Evolutionary conservation across 768 basidiomycete species (phyloP).

Genomic region (Daedaleopsis nitida): DNA sequence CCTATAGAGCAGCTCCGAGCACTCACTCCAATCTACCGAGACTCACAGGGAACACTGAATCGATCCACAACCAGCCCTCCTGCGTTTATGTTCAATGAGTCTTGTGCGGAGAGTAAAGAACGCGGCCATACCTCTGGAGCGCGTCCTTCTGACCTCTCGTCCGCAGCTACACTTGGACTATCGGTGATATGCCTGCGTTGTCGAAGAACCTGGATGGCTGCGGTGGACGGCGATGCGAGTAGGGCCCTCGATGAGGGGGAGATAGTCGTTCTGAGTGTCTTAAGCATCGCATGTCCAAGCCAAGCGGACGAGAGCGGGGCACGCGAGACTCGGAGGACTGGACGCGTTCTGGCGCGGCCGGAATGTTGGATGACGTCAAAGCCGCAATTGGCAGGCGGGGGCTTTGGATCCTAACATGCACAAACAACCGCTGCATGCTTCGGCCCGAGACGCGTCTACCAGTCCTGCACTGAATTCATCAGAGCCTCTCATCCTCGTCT

Average conservation of each 20-base stretch:
- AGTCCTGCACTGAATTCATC: too few species aligned
- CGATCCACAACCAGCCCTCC: slow-evolving; percentile 70
- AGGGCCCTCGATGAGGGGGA: background rate
- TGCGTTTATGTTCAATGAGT: background rate
- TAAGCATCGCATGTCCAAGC: slow-evolving; percentile 4
- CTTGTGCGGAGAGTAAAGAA: background rate
- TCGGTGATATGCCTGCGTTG: slow-evolving; percentile 8
- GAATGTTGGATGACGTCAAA: slow-evolving; percentile 24
- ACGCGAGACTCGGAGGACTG: background rate
- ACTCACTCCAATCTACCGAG: slow-evolving; percentile 70
- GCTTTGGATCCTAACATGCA: slow-evolving; percentile 27
- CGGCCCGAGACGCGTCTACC: background rate
- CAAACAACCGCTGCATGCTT: slow-evolving; percentile 23
- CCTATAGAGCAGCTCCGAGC: background rate
- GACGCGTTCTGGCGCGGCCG: slow-evolving; percentile 12
- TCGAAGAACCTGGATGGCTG: background rate
- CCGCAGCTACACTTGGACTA: background rate
- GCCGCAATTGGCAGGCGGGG: slow-evolving; percentile 15
- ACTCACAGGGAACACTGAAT: slow-evolving; percentile 77
- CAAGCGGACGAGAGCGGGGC: background rate
- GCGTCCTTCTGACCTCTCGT: background rate
- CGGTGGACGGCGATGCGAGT: background rate
- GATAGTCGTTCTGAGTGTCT: slow-evolving; percentile 1
- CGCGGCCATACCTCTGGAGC: background rate
- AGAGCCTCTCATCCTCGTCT: too few species aligned